These are phyloP conservation scores for Hypsizygus ulmarius DNA, from an alignment of 1,284 basidiomycete genomes.

Conservation along the genomic window DNA sequence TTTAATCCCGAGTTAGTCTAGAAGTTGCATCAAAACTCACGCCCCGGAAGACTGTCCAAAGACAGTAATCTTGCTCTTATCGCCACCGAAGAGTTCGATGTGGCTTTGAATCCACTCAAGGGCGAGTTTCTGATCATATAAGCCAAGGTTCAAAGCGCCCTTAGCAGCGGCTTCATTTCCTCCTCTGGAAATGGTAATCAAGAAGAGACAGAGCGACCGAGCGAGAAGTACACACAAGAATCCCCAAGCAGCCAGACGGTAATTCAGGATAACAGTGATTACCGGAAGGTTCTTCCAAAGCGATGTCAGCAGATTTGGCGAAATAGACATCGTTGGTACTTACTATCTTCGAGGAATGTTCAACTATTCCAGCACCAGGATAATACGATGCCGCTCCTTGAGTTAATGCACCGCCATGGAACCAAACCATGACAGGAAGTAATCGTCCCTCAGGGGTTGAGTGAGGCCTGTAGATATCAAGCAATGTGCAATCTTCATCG, in stretches of 20 bases:
- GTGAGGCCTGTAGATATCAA: constrained; percentile 21
- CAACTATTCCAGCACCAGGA: constrained; percentile 17
- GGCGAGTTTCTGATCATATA: constrained; percentile 34
- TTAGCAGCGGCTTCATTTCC: constrained; percentile 30
- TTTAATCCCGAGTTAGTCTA: not conserved
- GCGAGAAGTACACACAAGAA: constrained; percentile 15
- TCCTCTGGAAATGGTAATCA: constrained; percentile 22
- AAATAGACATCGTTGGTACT: not conserved
- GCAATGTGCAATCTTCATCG: constrained; percentile 19
- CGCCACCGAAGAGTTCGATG: constrained; percentile 39
- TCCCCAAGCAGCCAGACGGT: constrained; percentile 20
- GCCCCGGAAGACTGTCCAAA: constrained; percentile 22
- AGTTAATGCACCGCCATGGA: constrained; percentile 23
- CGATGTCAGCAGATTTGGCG: not conserved
- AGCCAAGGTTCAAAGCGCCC: constrained; percentile 34
- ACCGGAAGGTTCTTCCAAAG: constrained; percentile 13
- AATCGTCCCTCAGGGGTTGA: constrained; percentile 4
- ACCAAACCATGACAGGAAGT: constrained; percentile 27
- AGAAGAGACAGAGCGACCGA: not conserved
- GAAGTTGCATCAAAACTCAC: constrained; percentile 8
- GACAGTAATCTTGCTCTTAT: constrained; percentile 24
- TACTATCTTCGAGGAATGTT: constrained; percentile 19
- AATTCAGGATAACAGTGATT: constrained; percentile 20
- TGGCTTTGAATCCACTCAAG: constrained; percentile 38
- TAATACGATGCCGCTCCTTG: constrained; percentile 19